phyloP scores from a whole-genome alignment of 768 basidiomycete species.

The Lentinus tigrinus region DNA sequence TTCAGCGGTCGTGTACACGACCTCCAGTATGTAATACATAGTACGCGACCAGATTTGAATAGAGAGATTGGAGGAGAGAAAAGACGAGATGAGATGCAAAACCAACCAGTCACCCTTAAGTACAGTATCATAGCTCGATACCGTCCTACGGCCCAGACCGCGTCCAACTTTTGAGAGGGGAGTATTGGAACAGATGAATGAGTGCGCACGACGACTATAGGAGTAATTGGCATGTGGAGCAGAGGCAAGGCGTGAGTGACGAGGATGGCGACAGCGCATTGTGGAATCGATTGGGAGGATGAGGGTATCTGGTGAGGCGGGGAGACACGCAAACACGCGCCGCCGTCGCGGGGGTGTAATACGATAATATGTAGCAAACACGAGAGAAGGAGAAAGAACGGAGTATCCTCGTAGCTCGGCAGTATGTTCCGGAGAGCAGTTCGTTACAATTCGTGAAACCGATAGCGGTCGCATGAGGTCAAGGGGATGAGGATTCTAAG shows the following conservation, averaged over 20 bases:
- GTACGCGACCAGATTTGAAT: slow-evolving; percentile 18
- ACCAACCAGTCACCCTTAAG: slow-evolving; percentile 22
- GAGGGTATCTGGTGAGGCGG: slow-evolving; percentile 10
- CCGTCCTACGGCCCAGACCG: slow-evolving; percentile 17
- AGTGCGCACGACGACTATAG: slow-evolving; percentile 18
- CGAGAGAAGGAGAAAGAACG: slow-evolving; percentile 12
- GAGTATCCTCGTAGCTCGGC: slow-evolving; percentile 21
- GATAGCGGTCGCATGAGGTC: slow-evolving; percentile 16
- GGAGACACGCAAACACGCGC: background rate
- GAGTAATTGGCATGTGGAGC: slow-evolving; percentile 8
- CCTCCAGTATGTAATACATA: slow-evolving; percentile 41
- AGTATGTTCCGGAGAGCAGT: slow-evolving; percentile 19
- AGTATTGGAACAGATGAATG: slow-evolving; percentile 19
- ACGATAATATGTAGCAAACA: slow-evolving; percentile 15
- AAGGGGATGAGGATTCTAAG: slow-evolving; percentile 26
- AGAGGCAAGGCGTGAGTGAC: background rate
- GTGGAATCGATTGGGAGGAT: slow-evolving; percentile 4
- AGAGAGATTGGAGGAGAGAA: slow-evolving; percentile 4
- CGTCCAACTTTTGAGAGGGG: slow-evolving; percentile 19
- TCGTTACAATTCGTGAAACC: slow-evolving; percentile 24
- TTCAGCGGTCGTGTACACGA: slow-evolving; percentile 35
- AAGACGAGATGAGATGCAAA: slow-evolving; percentile 15
- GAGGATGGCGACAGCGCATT: background rate
- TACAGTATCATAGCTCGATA: slow-evolving; percentile 15
- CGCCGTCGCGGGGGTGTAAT: slow-evolving; percentile 11